phyloP scores from a whole-genome alignment of 768 basidiomycete genomes.

The Leccinum variicolor region DNA sequence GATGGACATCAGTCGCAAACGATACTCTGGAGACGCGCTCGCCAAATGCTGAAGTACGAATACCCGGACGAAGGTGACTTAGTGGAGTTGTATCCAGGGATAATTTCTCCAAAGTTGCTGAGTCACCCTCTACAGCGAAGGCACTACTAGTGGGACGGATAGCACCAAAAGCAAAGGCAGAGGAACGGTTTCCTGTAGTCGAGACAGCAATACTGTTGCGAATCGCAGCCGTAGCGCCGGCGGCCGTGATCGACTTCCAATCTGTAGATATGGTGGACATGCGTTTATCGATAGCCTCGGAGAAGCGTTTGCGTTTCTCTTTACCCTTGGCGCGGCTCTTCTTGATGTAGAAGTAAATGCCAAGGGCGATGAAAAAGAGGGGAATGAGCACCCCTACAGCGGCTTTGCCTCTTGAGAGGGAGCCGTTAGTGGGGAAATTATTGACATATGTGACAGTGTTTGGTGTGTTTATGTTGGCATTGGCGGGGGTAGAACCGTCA shows the following conservation, averaged over 20 bases:
- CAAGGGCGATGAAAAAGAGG: constrained; percentile 52
- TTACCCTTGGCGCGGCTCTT: constrained; percentile 46
- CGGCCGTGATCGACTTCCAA: constrained; percentile 70
- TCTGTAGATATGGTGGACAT: constrained; percentile 80
- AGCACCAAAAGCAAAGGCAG: constrained; percentile 56
- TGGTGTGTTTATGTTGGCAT: constrained; percentile 38
- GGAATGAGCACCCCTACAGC: constrained; percentile 65
- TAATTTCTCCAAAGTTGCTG: constrained; percentile 33
- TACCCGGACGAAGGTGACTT: constrained; percentile 51
- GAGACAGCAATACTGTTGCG: constrained; percentile 59
- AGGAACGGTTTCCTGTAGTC: constrained; percentile 36
- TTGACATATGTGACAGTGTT: constrained; percentile 39
- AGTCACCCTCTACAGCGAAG: constrained; percentile 40
- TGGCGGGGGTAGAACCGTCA: constrained; percentile 36
- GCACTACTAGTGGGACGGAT: constrained; percentile 48
- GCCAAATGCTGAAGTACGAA: constrained; percentile 47
- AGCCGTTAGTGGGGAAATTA: constrained; percentile 32
- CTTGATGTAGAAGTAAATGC: constrained; percentile 48
- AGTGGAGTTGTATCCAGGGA: constrained; percentile 37
- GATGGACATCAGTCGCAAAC: constrained; percentile 60
- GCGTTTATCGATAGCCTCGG: constrained; percentile 69
- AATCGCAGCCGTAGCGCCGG: constrained; percentile 72
- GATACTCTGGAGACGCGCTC: constrained; percentile 63
- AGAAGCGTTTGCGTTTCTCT: constrained; percentile 57
- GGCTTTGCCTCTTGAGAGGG: constrained; percentile 50